Conservation (phyloP, 352 stramenopile genomes). For the Phytophthora pini region DNA sequence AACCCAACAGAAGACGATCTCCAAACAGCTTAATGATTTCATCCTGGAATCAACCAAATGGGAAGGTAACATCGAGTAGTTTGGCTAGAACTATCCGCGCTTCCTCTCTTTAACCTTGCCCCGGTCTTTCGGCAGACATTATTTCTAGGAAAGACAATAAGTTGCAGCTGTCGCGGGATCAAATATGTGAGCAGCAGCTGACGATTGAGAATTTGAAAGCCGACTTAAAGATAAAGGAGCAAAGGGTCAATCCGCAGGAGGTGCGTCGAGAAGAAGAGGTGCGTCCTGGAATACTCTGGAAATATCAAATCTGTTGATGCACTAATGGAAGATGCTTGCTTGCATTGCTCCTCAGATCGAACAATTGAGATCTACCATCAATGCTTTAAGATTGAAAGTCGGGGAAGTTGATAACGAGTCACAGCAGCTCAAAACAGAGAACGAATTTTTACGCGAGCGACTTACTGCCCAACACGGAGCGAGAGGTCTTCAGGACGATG, state of each 20-base stretch:
- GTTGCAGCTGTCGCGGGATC: conserved; percentile 45
- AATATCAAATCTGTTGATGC: background rate
- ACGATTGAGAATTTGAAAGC: conserved; percentile 65
- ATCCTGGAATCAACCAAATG: conserved; percentile 29
- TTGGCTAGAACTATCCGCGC: background rate
- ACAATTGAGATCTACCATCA: conserved; percentile 30
- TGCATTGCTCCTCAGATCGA: conserved; percentile 26
- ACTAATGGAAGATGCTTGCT: background rate
- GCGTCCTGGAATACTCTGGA: background rate
- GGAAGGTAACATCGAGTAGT: conserved; percentile 28
- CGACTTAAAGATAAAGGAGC: conserved; percentile 41
- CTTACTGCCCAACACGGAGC: conserved; percentile 13
- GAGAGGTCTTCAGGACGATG: background rate
- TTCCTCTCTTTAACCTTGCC: conserved; percentile 6
- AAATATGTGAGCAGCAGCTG: conserved; percentile 70
- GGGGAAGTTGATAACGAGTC: conserved; percentile 23
- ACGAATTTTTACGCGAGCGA: conserved; percentile 26
- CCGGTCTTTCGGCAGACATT: conserved; percentile 33
- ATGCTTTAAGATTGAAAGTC: conserved; percentile 9
- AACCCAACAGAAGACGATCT: conserved; percentile 10
- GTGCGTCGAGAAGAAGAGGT: conserved; percentile 53
- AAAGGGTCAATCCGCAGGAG: conserved; percentile 8
- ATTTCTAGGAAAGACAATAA: conserved; percentile 49
- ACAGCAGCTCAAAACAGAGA: conserved; percentile 19
- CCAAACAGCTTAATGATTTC: conserved; percentile 36